Evolutionary conservation across 768 basidiomycete species (phyloP), one percentile per base, ranked within the genome.

Genomic region (Termitomyces sp.): DNA sequence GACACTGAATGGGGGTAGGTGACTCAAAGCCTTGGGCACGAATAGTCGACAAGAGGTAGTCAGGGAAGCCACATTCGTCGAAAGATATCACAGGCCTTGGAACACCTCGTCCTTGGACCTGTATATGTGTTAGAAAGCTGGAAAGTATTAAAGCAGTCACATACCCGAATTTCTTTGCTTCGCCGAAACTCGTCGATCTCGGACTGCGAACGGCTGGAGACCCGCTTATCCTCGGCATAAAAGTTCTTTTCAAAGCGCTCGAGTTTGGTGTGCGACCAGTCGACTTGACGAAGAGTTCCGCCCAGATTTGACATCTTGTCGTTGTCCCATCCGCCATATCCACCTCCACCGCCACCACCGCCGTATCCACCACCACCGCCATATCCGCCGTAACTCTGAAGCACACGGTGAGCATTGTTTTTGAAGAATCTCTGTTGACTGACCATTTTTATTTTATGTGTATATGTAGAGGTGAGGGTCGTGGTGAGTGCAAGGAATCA

Each of bases 221-320:
- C 90, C 28, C 85, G 82, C 66, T 89, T 87, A 70, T 98, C 92
- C 70, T 99, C 94, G 45, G 86, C 77, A 63, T 96, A 96, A 62
- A 96, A 99, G 77, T 98, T 98, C 77, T 98, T 99, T 74, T 98
- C 96, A 61, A 99, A 98, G 62, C 81, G 86, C 64, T 85, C 80
- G 54, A 97, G 74, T 57, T 84, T 84, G 45, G 83, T 77, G 41
- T 71, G 71, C 51, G 76, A 69, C 97, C 97, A 99, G 73, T 98
- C 92, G 54, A 97, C 85, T 50, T 78, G 77, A 58, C 85, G 84
- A 51, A 98, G 79, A 45, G 89, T 82, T 40, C 87, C 84, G 35
- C 96, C 95, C 17, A 98, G 81, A 66, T 78, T 80, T 48, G 81
- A 76, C 89, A 93, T 93, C 64, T 76, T 84, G 70, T 93, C 90